Base-by-base conservation (phyloP, 2,329 filamentous ascomycete genomes). In the Verticillium nonalfalfae region DNA sequence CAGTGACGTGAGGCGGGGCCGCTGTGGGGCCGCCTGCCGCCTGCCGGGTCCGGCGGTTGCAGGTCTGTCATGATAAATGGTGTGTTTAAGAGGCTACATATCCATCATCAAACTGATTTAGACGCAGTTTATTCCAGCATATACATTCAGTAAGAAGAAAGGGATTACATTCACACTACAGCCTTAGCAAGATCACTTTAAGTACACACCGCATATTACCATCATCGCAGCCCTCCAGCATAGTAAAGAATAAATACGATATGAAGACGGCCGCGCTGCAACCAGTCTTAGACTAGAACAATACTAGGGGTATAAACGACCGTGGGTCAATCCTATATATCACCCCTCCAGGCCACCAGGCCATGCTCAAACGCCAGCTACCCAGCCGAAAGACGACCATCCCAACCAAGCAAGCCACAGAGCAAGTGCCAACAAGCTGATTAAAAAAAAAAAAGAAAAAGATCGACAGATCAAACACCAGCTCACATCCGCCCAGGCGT, bases 401-500 rank as follows among this genome's bases (percentile, higher is more conserved):
- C 15, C 9, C n/a, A 57, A 7, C 7, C 35, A 57, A 57, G 3
- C 4, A 21, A 57, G 26, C 26, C 26, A 38, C 33, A 13, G 38
- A 26, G 35, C 34, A 34, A 56, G 15, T 31, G 7, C 34, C 18
- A 18, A 15, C 10, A 56, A 34, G 9, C 14, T 56, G 7, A 5
- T 5, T 18, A 26, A 10, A 45, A 15, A 7, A 6, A 38, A 45
- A n/a, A 5, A 5, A 14, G 13, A 45, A 14, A 14, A 45, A 7
- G 7, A n/a, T n/a, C 14, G 9, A 9, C 14, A 18, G 9, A 33
- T 13, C 26, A 10, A 13, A 15, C 13, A 59, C 35, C 35, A 36
- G n/a, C 40, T 21, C 18, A 50, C 40, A 50, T n/a, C 59, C 59
- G 72, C 56, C 58, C 55, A 26, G 74, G 73, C 33, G 70, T 69